Conservation (phyloP, 495 filamentous ascomycete genomes). For the Lophiostoma macrostomum region DNA sequence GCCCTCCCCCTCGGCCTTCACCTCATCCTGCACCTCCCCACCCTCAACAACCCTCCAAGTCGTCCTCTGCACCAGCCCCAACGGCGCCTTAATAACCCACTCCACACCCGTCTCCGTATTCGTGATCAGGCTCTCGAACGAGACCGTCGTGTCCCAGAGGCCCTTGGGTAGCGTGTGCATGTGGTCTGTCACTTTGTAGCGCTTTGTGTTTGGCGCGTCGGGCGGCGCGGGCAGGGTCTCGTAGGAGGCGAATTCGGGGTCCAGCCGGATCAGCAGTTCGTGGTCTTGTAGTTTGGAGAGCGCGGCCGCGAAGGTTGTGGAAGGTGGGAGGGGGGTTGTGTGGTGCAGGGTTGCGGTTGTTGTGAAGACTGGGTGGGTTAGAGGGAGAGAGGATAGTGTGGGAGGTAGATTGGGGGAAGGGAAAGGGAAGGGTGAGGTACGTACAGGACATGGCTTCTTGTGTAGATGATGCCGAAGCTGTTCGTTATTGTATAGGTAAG, state of each 20-base stretch:
- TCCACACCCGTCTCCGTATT: slow-evolving; percentile 25
- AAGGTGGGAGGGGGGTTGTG: slow-evolving; percentile 26
- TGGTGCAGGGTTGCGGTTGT: slow-evolving; percentile 29
- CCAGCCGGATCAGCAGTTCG: slow-evolving; percentile 30
- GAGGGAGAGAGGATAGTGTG: background rate
- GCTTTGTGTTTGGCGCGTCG: slow-evolving; percentile 19
- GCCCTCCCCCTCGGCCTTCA: background rate
- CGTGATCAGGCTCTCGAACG: slow-evolving; percentile 26
- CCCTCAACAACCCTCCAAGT: slow-evolving; percentile 22
- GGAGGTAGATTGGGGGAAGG: background rate
- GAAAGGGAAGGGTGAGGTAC: no score
- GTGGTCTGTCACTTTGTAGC: slow-evolving; percentile 33
- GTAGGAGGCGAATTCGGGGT: slow-evolving; percentile 32
- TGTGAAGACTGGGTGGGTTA: slow-evolving; percentile 14
- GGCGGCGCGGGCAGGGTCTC: slow-evolving; percentile 15
- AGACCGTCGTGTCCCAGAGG: slow-evolving; percentile 28
- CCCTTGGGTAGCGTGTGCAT: slow-evolving; percentile 34
- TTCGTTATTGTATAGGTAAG: no score
- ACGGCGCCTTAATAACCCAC: slow-evolving; percentile 30
- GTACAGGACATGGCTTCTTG: slow-evolving; percentile 18
- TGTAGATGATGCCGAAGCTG: background rate
- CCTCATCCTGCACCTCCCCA: slow-evolving; percentile 11
- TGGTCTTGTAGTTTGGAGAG: slow-evolving; percentile 24
- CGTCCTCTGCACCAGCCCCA: slow-evolving; percentile 25
- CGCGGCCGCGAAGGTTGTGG: slow-evolving; percentile 7